Evolutionary conservation across 805 yeast genomes (phyloP).

Genomic region (Wickerhamomyces subpelliculosus): DNA sequence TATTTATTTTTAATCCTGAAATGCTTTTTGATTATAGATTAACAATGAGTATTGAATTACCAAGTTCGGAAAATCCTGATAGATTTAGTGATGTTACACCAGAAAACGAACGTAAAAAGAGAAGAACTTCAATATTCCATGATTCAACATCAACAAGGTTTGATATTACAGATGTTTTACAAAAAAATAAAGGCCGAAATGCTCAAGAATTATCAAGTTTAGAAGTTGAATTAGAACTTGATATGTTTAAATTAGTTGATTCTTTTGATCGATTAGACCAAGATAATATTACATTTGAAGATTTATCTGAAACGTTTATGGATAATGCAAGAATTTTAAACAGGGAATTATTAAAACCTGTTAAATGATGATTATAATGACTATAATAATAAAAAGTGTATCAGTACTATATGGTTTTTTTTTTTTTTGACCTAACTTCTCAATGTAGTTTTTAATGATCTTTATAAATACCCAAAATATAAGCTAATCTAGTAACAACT

Average conservation of each 20-base stretch:
- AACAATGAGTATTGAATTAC: conserved; percentile 72
- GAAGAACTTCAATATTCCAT: conserved; percentile 66
- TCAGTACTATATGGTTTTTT: no score
- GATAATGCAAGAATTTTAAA: conserved; percentile 48
- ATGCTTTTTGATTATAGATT: conserved; percentile 71
- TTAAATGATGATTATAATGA: no score
- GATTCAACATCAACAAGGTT: conserved; percentile 66
- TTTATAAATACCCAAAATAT: conserved; percentile 73
- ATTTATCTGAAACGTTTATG: conserved; percentile 47
- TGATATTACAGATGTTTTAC: conserved; percentile 58
- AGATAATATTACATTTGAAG: conserved; percentile 52
- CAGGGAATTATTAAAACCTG: conserved; percentile 15
- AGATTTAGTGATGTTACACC: conserved; percentile 47
- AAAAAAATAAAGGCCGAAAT: conserved; percentile 20
- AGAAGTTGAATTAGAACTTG: conserved; percentile 49
- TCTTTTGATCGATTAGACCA: conserved; percentile 32
- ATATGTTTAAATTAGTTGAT: conserved; percentile 32
- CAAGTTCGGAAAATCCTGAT: conserved; percentile 53
- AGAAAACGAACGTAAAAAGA: conserved; percentile 56
- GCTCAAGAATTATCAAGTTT: conserved; percentile 32
- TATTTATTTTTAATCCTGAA: conserved; percentile 69
- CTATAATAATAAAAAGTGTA: no score
- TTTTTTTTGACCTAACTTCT: no score
- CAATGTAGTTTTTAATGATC: conserved; percentile 18
- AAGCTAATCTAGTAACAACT: conserved; percentile 85